These are phyloP conservation scores for Alternaria ventricosa DNA, from an alignment of 2,329 filamentous ascomycete genomes.

Conservation along the genomic window DNA sequence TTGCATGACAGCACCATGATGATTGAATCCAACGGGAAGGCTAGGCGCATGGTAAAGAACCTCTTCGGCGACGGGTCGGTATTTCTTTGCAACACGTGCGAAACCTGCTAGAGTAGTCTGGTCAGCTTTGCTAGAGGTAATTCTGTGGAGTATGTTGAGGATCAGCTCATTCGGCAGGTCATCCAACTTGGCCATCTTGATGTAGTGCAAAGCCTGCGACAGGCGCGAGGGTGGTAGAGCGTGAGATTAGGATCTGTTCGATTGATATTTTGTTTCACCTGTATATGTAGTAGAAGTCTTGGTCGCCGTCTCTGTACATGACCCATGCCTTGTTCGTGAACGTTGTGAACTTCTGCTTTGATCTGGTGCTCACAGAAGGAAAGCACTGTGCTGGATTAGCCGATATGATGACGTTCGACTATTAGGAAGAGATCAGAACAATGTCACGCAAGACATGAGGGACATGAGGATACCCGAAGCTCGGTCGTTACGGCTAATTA, in stretches of 20 bases:
- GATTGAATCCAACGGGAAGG: background rate
- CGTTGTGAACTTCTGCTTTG: background rate
- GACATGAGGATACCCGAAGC: background rate
- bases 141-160: background rate
- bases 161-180: background rate
- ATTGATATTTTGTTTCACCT: background rate
- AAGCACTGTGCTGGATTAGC: background rate
- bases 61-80: background rate
- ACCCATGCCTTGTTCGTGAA: background rate
- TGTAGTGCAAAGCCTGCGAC: background rate
- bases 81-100: background rate
- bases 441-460: background rate
- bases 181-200: background rate
- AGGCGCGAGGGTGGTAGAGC: background rate
- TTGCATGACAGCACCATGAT: background rate
- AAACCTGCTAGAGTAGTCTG: background rate
- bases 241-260: background rate
- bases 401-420: background rate
- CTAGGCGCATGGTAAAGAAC: background rate
- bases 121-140: background rate
- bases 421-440: background rate
- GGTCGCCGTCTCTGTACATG: background rate
- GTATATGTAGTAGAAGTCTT: background rate
- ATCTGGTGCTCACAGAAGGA: background rate
- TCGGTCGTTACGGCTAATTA: background rate